Evolutionary conservation across 2,329 filamentous ascomycete species (phyloP).

Genomic region (Cladosporium sp.): DNA sequence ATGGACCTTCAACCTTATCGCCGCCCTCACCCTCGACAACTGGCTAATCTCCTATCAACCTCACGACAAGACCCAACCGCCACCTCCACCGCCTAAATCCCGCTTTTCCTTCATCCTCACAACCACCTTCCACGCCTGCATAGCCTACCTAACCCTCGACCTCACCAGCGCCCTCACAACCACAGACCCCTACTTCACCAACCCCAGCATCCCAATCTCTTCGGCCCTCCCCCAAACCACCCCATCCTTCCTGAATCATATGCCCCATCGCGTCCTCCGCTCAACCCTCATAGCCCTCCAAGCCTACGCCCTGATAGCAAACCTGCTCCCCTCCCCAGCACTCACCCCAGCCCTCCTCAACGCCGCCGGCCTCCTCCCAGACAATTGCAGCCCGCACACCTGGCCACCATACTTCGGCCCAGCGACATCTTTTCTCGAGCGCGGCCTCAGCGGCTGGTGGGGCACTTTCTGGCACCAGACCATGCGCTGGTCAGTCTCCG

Average conservation of each 20-base stretch:
- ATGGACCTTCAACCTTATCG: conserved; percentile 31
- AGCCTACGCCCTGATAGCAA: conserved; percentile 30
- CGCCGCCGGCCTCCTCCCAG: conserved; percentile 23
- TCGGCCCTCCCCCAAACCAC: conserved; percentile 21
- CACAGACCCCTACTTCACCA: conserved; percentile 31
- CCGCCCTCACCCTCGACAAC: conserved; percentile 29
- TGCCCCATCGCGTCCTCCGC: conserved; percentile 26
- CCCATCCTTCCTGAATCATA: background rate
- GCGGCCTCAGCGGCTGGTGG: conserved; percentile 35
- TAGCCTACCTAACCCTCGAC: conserved; percentile 30
- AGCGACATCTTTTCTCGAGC: conserved; percentile 21
- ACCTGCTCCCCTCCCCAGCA: conserved; percentile 29
- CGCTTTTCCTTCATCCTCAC: conserved; percentile 24
- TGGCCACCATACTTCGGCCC: conserved; percentile 35
- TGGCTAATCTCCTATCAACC: conserved; percentile 30
- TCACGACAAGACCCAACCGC: conserved; percentile 30
- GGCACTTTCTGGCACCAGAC: conserved; percentile 37
- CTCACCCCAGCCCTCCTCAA: conserved; percentile 28
- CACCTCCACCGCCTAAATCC: conserved; percentile 20
- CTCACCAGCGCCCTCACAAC: conserved; percentile 28
- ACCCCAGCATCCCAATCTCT: conserved; percentile 21
- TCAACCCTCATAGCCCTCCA: conserved; percentile 29
- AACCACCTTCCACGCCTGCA: conserved; percentile 24
- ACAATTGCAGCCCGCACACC: conserved; percentile 31
- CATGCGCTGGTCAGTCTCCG: conserved; percentile 30